Evolutionary conservation across 768 basidiomycete species (phyloP).

Genomic region (Mycena galericulata): DNA sequence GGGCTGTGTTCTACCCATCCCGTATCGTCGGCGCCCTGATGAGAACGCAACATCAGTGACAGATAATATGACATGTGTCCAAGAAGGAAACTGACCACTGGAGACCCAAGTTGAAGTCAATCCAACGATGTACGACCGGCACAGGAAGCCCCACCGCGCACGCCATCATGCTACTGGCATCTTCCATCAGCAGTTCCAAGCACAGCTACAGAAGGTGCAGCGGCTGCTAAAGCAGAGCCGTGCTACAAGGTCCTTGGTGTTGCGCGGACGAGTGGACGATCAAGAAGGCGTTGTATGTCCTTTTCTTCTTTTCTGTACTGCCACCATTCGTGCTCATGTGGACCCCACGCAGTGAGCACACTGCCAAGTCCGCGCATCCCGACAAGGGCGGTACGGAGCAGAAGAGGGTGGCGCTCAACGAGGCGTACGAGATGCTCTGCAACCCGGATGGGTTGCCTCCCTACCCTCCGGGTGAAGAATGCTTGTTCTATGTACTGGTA

Average conservation of each 20-base stretch:
- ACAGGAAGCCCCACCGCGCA: no score
- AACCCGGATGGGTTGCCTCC: slow-evolving; percentile 66
- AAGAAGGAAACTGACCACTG: no score
- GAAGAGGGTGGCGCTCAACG: slow-evolving; percentile 95
- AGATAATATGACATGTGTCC: no score
- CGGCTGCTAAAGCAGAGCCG: slow-evolving; percentile 88
- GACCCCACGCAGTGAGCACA: slow-evolving; percentile 69
- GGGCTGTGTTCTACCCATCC: no score
- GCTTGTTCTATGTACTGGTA: no score
- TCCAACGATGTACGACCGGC: no score
- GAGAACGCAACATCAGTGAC: no score
- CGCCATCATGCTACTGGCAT: no score
- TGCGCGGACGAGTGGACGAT: slow-evolving; percentile 85
- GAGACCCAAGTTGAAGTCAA: no score
- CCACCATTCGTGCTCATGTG: background rate
- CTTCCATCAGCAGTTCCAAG: slow-evolving; percentile 23
- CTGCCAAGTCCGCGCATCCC: slow-evolving; percentile 87
- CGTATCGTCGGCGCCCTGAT: no score
- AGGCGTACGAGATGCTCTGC: slow-evolving; percentile 94
- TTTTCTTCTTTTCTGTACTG: background rate
- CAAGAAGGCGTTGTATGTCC: slow-evolving; percentile 91
- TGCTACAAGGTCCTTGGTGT: slow-evolving; percentile 98
- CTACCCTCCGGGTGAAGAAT: no score
- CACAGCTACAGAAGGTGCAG: slow-evolving; percentile 83
- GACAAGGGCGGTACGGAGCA: slow-evolving; percentile 95